These are phyloP conservation scores for Colletotrichum chlorophyti DNA, from an alignment of 2,329 filamentous ascomycete species.

Conservation along the genomic window DNA sequence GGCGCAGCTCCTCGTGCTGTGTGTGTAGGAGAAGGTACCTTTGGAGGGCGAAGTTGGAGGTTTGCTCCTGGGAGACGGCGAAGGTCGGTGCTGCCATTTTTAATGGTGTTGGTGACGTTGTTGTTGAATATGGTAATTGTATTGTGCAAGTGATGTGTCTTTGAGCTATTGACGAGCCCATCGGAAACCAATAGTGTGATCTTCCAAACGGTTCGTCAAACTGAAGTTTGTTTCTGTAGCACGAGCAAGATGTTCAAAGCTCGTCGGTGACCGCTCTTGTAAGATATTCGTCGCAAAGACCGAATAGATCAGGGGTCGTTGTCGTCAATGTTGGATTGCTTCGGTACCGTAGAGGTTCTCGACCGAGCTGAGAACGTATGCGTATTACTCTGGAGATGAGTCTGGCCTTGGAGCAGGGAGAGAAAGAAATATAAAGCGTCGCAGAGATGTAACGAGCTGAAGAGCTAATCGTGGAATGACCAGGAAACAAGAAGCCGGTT, in stretches of 20 bases:
- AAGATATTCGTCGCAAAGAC: too few species aligned
- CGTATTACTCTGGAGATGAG: too few species aligned
- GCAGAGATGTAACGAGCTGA: too few species aligned
- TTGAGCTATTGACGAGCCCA: slow-evolving; percentile 29
- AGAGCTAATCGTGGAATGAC: neutral
- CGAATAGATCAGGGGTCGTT: too few species aligned
- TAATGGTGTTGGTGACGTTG: slow-evolving; percentile 7
- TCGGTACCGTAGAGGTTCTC: neutral
- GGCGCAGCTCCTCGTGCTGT: slow-evolving; percentile 60
- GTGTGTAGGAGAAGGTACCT: slow-evolving; percentile 61
- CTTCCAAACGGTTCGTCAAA: neutral
- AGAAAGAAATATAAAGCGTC: too few species aligned
- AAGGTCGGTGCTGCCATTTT: slow-evolving; percentile 21
- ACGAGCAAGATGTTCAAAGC: neutral
- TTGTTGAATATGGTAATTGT: slow-evolving; percentile 18
- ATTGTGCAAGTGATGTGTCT: slow-evolving; percentile 29
- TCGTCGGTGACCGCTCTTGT: slow-evolving; percentile 15
- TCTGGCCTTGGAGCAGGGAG: too few species aligned
- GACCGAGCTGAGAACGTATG: neutral
- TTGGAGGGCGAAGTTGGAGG: slow-evolving; percentile 57
- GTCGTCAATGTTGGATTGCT: slow-evolving; percentile 17
- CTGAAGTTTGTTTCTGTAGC: slow-evolving; percentile 1
- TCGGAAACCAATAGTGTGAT: slow-evolving; percentile 9
- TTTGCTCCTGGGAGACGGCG: slow-evolving; percentile 35
- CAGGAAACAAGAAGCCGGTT: slow-evolving; percentile 1